These are phyloP conservation scores for Clohesyomyces aquaticus DNA, from an alignment of 495 filamentous ascomycete species.

Conservation along the genomic window DNA sequence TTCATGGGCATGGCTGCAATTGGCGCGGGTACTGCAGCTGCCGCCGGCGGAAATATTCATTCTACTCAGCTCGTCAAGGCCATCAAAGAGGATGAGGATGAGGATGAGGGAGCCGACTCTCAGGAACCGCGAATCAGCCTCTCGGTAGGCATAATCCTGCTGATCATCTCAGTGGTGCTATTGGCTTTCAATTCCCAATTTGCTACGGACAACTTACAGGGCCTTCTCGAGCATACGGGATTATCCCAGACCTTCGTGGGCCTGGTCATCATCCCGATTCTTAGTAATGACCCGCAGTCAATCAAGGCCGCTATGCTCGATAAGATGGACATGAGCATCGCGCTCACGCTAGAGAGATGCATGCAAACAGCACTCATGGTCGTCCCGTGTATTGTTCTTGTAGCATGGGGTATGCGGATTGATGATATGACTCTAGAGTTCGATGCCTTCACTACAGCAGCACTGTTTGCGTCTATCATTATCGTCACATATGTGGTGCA, in stretches of 20 bases:
- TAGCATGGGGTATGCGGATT: slow-evolving; percentile 42
- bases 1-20: background rate
- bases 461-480: slow-evolving; percentile 41
- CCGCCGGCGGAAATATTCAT: background rate
- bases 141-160: background rate
- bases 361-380: slow-evolving; percentile 38
- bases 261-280: slow-evolving; percentile 44
- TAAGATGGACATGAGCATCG: slow-evolving; percentile 46
- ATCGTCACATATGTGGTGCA: slow-evolving; percentile 44
- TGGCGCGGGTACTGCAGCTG: background rate
- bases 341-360: slow-evolving; percentile 42
- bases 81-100: background rate
- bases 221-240: slow-evolving; percentile 3
- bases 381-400: slow-evolving; percentile 42
- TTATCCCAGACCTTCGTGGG: slow-evolving; percentile 44
- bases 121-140: background rate
- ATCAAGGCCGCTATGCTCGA: slow-evolving; percentile 45
- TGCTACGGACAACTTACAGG: slow-evolving; percentile 29
- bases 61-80: background rate
- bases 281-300: slow-evolving; percentile 44
- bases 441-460: slow-evolving; percentile 41
- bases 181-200: slow-evolving; percentile 33
- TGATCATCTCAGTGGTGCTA: slow-evolving; percentile 1
- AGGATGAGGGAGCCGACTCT: background rate
- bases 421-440: slow-evolving; percentile 40